Evolutionary conservation across 2,329 filamentous ascomycete genomes (phyloP).

Genomic region (Penicillium sumatraense): DNA sequence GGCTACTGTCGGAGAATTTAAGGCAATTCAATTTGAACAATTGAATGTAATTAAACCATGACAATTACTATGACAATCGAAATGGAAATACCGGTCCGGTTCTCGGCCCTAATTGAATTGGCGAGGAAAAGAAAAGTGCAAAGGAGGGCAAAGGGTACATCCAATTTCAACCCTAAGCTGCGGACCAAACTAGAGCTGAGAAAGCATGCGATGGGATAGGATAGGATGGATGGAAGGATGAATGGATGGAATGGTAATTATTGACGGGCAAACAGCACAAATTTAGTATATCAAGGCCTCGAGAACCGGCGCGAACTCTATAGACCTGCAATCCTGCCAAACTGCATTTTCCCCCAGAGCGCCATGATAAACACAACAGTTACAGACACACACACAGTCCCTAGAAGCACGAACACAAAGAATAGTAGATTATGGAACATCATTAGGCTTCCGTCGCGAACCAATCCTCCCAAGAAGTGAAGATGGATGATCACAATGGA

Average conservation of each 20-base stretch:
- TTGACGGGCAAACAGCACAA: conserved; percentile 13
- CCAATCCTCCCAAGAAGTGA: conserved; percentile 24
- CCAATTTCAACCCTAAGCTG: no score
- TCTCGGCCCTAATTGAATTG: conserved; percentile 19
- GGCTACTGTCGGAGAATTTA: no score
- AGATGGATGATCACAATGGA: conserved; percentile 16
- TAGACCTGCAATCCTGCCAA: conserved; percentile 36
- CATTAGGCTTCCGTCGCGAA: conserved; percentile 36
- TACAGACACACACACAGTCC: conserved; percentile 33
- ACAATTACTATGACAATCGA: no score
- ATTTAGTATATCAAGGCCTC: conserved; percentile 28
- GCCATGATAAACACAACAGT: conserved; percentile 36
- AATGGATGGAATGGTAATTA: neutral
- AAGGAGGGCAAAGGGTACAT: conserved; percentile 8
- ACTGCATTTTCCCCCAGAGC: conserved; percentile 40
- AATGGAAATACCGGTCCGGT: conserved; percentile 22
- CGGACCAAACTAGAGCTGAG: no score
- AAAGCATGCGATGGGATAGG: no score
- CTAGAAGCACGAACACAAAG: conserved; percentile 36
- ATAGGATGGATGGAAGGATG: conserved; percentile 2
- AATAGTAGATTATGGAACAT: conserved; percentile 40
- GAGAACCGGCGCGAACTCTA: conserved; percentile 28
- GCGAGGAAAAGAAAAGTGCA: conserved; percentile 15
- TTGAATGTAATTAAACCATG: conserved; percentile 13
- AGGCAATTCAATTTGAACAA: no score